Evolutionary conservation across 2,329 filamentous ascomycete species (phyloP).

Genomic region (Fusarium staphyleae): DNA sequence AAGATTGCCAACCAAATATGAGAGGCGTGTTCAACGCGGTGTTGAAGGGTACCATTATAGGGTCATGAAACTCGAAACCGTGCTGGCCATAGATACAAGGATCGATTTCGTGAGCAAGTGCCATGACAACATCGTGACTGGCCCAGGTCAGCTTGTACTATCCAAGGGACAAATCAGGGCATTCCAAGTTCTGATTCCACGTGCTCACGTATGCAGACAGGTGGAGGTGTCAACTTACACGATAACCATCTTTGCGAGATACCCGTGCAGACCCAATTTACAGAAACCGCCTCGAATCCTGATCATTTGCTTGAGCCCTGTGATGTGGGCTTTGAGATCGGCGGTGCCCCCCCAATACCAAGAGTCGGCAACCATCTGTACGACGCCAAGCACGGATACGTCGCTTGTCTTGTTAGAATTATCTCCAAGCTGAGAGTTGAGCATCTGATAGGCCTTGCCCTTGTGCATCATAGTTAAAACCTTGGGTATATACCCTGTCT

Average conservation of each 20-base stretch:
- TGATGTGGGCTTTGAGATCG: slow-evolving; percentile 55
- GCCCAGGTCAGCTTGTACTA: slow-evolving; percentile 21
- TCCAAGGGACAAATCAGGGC: not conserved
- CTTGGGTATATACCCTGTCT: slow-evolving; percentile 56
- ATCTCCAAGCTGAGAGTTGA: slow-evolving; percentile 56
- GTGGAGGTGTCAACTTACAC: slow-evolving; percentile 47
- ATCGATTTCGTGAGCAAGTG: slow-evolving; percentile 55
- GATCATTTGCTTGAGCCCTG: slow-evolving; percentile 58
- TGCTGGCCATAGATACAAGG: slow-evolving; percentile 51
- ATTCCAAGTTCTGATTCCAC: not conserved
- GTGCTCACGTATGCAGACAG: not conserved
- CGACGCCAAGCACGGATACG: slow-evolving; percentile 55
- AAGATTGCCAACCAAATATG: slow-evolving; percentile 51
- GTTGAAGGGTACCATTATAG: slow-evolving; percentile 50
- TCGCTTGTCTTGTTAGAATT: slow-evolving; percentile 50
- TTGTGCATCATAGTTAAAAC: slow-evolving; percentile 53
- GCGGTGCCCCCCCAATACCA: slow-evolving; percentile 61
- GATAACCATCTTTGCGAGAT: slow-evolving; percentile 57
- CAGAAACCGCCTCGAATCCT: slow-evolving; percentile 54
- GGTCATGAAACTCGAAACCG: slow-evolving; percentile 53
- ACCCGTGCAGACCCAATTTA: slow-evolving; percentile 54
- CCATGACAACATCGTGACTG: slow-evolving; percentile 57
- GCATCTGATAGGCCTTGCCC: slow-evolving; percentile 51
- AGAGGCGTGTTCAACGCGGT: slow-evolving; percentile 58
- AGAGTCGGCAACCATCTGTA: slow-evolving; percentile 58